Percentiles rank a stretch among this genome's conserved stretches.
Evolutionary conservation across 2,329 filamentous ascomycete species (phyloP).

Genomic region (Pseudogymnoascus sp.): DNA sequence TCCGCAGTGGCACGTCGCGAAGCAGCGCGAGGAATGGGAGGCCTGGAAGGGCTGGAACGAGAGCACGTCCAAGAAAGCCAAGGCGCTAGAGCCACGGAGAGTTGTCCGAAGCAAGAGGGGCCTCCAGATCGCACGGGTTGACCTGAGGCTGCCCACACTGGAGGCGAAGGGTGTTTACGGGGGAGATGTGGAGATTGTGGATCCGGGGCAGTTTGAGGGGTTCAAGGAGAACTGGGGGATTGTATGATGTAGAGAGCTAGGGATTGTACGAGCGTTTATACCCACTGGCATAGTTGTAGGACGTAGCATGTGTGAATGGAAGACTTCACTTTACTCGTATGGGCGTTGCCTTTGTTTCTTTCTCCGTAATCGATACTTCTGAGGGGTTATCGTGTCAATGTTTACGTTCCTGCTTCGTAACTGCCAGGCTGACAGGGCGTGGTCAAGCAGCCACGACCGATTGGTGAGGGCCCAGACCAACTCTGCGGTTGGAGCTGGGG

Average conservation of each 20-base stretch:
- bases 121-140: slow-evolving; percentile 22
- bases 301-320: neutral
- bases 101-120: slow-evolving; percentile 18
- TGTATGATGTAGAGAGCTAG: slow-evolving; percentile 20
- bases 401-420: neutral
- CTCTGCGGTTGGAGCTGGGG: neutral
- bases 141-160: slow-evolving; percentile 21
- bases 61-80: slow-evolving; percentile 46
- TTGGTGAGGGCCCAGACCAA: neutral
- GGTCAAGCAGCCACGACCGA: neutral
- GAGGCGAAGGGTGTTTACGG: slow-evolving; percentile 22
- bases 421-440: neutral
- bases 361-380: neutral
- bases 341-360: neutral
- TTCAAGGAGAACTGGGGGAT: slow-evolving; percentile 24
- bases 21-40: slow-evolving; percentile 57
- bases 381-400: neutral
- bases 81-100: slow-evolving; percentile 29
- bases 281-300: slow-evolving; percentile 6
- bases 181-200: slow-evolving; percentile 26
- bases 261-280: slow-evolving; percentile 12
- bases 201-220: slow-evolving; percentile 25
- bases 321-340: neutral
- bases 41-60: slow-evolving; percentile 53
- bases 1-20: slow-evolving; percentile 58